Percentiles rank a stretch among this genome's conserved stretches.
phyloP scores from a whole-genome alignment of 2,329 filamentous ascomycete genomes.

The Ophiostoma ips region DNA sequence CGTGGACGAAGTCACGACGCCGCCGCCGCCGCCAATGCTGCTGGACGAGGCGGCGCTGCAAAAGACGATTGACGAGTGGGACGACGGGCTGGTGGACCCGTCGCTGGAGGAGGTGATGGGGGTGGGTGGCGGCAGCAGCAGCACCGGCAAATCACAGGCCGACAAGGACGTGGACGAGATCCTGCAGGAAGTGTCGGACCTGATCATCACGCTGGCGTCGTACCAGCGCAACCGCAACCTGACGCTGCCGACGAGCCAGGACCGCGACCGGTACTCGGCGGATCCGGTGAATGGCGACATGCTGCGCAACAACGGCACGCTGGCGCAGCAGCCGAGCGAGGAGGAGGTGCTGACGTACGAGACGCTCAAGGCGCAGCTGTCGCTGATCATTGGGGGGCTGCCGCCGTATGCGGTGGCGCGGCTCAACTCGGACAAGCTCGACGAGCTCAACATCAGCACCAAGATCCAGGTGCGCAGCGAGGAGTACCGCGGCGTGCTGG shows the following conservation, averaged over 20 bases:
- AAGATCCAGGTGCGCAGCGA: conserved; percentile 60
- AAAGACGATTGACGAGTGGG: conserved; percentile 43
- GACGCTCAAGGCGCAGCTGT: conserved; percentile 59
- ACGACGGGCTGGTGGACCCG: conserved; percentile 43
- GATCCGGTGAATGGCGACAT: conserved; percentile 55
- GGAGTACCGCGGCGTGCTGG: conserved; percentile 66
- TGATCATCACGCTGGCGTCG: conserved; percentile 63
- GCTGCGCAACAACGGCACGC: conserved; percentile 50
- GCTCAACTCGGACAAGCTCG: conserved; percentile 72
- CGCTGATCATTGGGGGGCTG: conserved; percentile 57
- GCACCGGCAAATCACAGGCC: conserved; percentile 26
- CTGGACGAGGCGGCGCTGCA: conserved; percentile 39
- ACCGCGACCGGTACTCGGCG: conserved; percentile 42
- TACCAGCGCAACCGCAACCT: conserved; percentile 69
- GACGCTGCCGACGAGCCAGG: conserved; percentile 49
- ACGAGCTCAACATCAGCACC: conserved; percentile 67
- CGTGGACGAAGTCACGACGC: conserved; percentile 22
- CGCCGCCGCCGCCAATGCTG: conserved; percentile 8
- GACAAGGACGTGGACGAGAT: conserved; percentile 55
- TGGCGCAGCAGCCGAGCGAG: conserved; percentile 48
- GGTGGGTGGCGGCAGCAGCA: conserved; percentile 3
- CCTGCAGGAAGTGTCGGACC: conserved; percentile 57
- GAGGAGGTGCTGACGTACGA: conserved; percentile 52
- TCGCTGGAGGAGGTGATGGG: conserved; percentile 37
- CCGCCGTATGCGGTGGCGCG: conserved; percentile 80